Conservation (phyloP, 1,139 yeast species). For the Candida gigantensis region DNA sequence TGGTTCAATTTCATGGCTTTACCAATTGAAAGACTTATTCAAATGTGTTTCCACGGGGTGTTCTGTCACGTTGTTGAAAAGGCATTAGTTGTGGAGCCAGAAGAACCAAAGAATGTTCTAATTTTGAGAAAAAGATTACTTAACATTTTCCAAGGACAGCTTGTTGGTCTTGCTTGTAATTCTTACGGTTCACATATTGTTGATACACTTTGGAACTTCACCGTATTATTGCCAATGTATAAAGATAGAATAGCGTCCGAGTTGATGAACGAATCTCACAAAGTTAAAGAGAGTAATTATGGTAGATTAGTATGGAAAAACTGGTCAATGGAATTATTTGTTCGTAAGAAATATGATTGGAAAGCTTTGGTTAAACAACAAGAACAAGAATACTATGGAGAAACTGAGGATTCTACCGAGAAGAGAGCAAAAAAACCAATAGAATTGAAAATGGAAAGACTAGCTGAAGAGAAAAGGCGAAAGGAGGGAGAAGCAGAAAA, state of each 20-base stretch:
- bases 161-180: slow-evolving; percentile 70
- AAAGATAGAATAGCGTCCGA: slow-evolving; percentile 84
- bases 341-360: slow-evolving; percentile 82
- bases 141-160: slow-evolving; percentile 57
- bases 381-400: slow-evolving; percentile 52
- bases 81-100: slow-evolving; percentile 44
- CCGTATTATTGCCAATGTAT: slow-evolving; percentile 75
- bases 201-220: slow-evolving; percentile 80
- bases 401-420: slow-evolving; percentile 18
- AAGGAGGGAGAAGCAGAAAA: slow-evolving; percentile 27
- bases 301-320: slow-evolving; percentile 95
- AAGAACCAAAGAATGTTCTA: slow-evolving; percentile 51
- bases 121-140: slow-evolving; percentile 67
- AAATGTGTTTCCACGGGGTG: slow-evolving; percentile 85
- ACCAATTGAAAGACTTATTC: slow-evolving; percentile 57
- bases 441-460: slow-evolving; percentile 45
- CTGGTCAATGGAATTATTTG: slow-evolving; percentile 81
- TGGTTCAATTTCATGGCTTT: slow-evolving; percentile 63
- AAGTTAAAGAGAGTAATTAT: slow-evolving; percentile 79
- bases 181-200: slow-evolving; percentile 92
- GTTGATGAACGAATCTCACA: slow-evolving; percentile 58
- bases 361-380: slow-evolving; percentile 69
- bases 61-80: slow-evolving; percentile 83
- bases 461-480: slow-evolving; percentile 34
- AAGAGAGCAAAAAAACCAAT: slow-evolving; percentile 39